Percentiles rank a stretch among this genome's conserved stretches.
Conservation (phyloP, 2,329 filamentous ascomycete species). For the Botrytis cinerea region DNA sequence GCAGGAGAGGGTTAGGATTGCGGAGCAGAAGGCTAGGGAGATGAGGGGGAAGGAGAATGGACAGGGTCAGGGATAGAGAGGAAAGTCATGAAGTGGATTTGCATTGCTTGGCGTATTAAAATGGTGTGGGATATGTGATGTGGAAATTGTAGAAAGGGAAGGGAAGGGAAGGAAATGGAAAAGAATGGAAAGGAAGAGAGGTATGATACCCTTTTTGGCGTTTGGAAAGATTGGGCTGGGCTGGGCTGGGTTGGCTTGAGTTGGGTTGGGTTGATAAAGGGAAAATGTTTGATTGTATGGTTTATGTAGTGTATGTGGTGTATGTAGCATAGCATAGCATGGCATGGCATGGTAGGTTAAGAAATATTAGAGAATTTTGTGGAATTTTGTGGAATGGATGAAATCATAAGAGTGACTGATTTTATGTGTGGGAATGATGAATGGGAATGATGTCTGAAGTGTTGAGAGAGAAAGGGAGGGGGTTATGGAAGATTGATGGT, state of each 20-base stretch:
- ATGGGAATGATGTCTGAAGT: neutral
- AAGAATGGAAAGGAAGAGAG: neutral
- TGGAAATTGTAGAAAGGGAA: neutral
- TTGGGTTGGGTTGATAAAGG: neutral
- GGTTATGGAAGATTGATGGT: neutral
- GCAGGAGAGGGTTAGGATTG: constrained; percentile 6
- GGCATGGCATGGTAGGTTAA: neutral
- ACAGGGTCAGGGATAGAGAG: neutral
- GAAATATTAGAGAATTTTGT: neutral
- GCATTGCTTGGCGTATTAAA: neutral
- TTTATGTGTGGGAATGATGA: neutral
- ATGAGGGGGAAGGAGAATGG: neutral
- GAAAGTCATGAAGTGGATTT: neutral
- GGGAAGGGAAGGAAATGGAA: too few relatives aligned
- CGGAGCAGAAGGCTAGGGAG: constrained; percentile 10
- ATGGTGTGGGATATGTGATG: neutral
- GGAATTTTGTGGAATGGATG: neutral
- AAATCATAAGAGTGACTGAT: neutral
- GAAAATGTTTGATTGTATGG: neutral
- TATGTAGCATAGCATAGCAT: neutral
- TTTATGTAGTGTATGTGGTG: neutral
- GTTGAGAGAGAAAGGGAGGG: neutral
- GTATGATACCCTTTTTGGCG: constrained; percentile 13
- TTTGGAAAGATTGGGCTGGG: neutral
- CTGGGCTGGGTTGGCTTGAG: neutral